Percentiles rank a stretch among this genome's conserved stretches.
These are phyloP conservation scores for Combretum micranthum DNA, from an alignment of 345 rosid genomes.

Conservation along the genomic window DNA sequence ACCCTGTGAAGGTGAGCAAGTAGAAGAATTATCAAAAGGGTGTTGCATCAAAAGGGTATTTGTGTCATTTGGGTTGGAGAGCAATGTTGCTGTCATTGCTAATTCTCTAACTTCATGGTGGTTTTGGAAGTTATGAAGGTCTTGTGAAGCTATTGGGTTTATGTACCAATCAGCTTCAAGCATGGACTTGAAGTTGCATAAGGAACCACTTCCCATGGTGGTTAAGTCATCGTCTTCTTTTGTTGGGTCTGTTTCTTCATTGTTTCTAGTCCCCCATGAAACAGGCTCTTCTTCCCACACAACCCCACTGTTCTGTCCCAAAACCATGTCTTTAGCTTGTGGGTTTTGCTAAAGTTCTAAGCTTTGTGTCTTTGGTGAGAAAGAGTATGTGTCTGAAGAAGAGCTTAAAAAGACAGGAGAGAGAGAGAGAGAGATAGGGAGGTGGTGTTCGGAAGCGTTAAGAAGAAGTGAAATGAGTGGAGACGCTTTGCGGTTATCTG, in stretches of 20 bases:
- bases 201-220: slow-evolving; percentile 18
- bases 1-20: background rate
- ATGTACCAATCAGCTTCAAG: slow-evolving; percentile 43
- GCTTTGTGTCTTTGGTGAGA: background rate
- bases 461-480: too few relatives aligned
- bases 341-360: slow-evolving; percentile 2
- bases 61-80: too few relatives aligned
- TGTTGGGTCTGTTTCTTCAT: slow-evolving; percentile 7
- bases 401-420: background rate
- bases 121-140: slow-evolving; percentile 36
- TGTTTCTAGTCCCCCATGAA: slow-evolving; percentile 52
- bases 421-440: slow-evolving; percentile 3
- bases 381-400: background rate
- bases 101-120: slow-evolving; percentile 1
- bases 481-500: too few relatives aligned
- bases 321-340: slow-evolving; percentile 34
- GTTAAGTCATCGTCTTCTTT: slow-evolving; percentile 22
- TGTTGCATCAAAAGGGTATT: too few relatives aligned
- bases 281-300: slow-evolving; percentile 32
- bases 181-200: slow-evolving; percentile 53
- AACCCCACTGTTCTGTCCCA: slow-evolving; percentile 40
- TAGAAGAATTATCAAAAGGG: slow-evolving; percentile 1
- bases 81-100: too few relatives aligned
- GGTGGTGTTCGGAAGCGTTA: background rate
- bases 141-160: slow-evolving; percentile 31